Evolutionary conservation across 768 basidiomycete species (phyloP).

Genomic region (Kwoniella dendrophila): DNA sequence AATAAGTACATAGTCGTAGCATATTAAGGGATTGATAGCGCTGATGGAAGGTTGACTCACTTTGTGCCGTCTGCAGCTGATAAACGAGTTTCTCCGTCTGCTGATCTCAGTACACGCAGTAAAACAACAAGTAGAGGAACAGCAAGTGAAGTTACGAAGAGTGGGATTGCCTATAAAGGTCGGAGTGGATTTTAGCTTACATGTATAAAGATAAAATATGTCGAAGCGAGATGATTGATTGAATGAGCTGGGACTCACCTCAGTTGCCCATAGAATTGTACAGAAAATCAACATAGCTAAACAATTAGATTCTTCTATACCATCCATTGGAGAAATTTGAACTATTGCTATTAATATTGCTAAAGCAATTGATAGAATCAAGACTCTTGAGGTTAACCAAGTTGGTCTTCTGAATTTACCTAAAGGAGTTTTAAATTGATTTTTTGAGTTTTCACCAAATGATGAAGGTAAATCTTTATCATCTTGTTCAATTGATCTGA

Average conservation of each 20-base stretch:
- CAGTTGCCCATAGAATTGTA: slow-evolving; percentile 93
- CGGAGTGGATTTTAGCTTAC: background rate
- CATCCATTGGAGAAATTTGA: slow-evolving; percentile 61
- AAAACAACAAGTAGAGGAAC: slow-evolving; percentile 86
- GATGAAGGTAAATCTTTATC: slow-evolving; percentile 55
- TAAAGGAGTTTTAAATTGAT: slow-evolving; percentile 65
- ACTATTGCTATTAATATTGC: slow-evolving; percentile 66
- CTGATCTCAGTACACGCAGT: slow-evolving; percentile 73
- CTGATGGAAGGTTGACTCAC: slow-evolving; percentile 59
- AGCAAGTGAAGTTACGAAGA: slow-evolving; percentile 92
- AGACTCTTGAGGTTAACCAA: slow-evolving; percentile 65
- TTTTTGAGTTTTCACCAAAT: slow-evolving; percentile 60
- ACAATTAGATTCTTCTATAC: slow-evolving; percentile 78
- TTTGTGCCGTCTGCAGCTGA: slow-evolving; percentile 74
- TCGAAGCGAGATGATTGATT: no score
- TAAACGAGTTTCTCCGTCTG: slow-evolving; percentile 62
- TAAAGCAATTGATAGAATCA: slow-evolving; percentile 66
- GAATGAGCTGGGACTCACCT: no score
- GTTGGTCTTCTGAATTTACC: slow-evolving; percentile 62
- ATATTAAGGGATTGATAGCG: background rate
- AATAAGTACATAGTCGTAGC: background rate
- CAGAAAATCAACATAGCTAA: slow-evolving; percentile 86
- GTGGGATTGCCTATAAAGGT: slow-evolving; percentile 83
- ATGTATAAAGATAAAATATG: background rate
- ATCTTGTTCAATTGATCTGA: slow-evolving; percentile 56